These are phyloP conservation scores for Coemansia sp. DNA, from an alignment of 192 early-diverging fungal species.

Conservation along the genomic window DNA sequence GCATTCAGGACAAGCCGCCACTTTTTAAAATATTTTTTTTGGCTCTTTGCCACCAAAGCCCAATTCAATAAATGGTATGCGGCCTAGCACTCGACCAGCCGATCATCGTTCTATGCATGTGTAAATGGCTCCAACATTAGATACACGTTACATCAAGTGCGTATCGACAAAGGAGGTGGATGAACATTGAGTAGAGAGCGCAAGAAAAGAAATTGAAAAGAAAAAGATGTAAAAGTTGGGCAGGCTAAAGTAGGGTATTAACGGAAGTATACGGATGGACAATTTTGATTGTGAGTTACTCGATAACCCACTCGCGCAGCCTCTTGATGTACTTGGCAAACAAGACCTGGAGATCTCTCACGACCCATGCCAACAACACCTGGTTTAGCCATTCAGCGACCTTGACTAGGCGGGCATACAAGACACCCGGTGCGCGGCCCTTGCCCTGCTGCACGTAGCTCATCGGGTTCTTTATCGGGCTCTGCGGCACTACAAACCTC, in stretches of 20 bases:
- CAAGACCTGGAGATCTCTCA: slow-evolving; percentile 54
- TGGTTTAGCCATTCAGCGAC: slow-evolving; percentile 54
- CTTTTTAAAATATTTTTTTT: not conserved
- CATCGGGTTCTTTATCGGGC: slow-evolving; percentile 49
- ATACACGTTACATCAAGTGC: not conserved
- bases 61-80: not conserved
- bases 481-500: slow-evolving; percentile 49
- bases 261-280: not conserved
- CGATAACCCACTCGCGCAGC: slow-evolving; percentile 55
- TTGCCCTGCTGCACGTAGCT: slow-evolving; percentile 48
- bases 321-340: slow-evolving; percentile 58
- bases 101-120: not conserved
- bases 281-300: slow-evolving; percentile 20
- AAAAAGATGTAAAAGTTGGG: not conserved
- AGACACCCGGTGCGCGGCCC: slow-evolving; percentile 50
- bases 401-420: slow-evolving; percentile 51
- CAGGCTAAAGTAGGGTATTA: not conserved
- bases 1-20: slow-evolving; percentile 1
- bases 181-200: not conserved
- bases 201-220: slow-evolving; percentile 4
- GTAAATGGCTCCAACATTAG: not conserved
- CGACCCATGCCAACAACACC: slow-evolving; percentile 55
- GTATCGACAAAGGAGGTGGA: not conserved
- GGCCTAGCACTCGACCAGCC: not conserved
- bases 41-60: not conserved